These are phyloP conservation scores for Spiromastix sp. DNA, from an alignment of 2,329 filamentous ascomycete species.

Conservation along the genomic window DNA sequence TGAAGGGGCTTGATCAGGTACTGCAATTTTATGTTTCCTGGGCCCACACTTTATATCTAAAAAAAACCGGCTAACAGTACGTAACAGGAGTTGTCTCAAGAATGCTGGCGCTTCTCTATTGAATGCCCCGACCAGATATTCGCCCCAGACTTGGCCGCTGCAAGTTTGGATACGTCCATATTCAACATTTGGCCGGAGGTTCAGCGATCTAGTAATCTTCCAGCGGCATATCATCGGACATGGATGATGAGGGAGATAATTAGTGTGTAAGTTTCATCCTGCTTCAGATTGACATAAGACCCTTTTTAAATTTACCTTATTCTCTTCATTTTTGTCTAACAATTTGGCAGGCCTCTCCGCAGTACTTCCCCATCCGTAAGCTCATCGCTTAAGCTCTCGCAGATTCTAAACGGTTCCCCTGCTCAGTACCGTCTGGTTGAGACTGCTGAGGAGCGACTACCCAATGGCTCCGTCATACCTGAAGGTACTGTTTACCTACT, in stretches of 20 bases:
- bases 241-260: conserved; percentile 1
- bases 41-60: background rate
- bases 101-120: conserved; percentile 3
- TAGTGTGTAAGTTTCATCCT: background rate
- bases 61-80: background rate
- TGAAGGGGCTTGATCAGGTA: conserved; percentile 2
- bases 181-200: conserved; percentile 4
- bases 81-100: conserved; percentile 4
- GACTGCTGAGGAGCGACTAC: conserved; percentile 1
- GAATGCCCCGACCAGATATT: conserved; percentile 2
- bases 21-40: background rate
- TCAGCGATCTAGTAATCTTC: conserved; percentile 2
- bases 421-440: conserved; percentile 3
- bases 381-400: background rate
- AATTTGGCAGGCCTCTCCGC: background rate
- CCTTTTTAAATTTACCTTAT: too few species aligned
- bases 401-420: background rate
- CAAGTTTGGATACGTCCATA: conserved; percentile 3
- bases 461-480: conserved; percentile 1
- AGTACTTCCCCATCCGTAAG: background rate
- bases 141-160: conserved; percentile 3
- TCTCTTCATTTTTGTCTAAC: background rate
- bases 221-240: conserved; percentile 1
- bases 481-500: background rate
- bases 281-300: too few species aligned